These are phyloP conservation scores for Claviceps cyperi DNA, from an alignment of 2,329 filamentous ascomycete species.

Conservation along the genomic window DNA sequence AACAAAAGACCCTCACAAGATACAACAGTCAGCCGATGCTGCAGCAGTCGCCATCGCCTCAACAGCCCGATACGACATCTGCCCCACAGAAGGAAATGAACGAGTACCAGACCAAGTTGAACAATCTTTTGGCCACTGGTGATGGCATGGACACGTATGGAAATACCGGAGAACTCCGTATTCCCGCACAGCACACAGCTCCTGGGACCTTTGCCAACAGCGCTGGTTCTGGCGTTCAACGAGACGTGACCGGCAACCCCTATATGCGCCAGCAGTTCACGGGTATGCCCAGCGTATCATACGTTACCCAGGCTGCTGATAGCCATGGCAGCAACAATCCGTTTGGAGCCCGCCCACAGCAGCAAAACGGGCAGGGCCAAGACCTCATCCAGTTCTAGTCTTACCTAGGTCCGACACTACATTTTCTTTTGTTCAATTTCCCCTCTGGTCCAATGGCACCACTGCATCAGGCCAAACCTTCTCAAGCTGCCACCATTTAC, in stretches of 20 bases:
- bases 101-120: conserved; percentile 62
- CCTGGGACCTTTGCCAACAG: conserved; percentile 96
- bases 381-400: conserved; percentile 50
- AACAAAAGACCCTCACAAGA: conserved; percentile 61
- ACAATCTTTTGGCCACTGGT: conserved; percentile 69
- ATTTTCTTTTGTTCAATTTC: neutral
- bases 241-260: conserved; percentile 71
- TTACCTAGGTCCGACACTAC: neutral
- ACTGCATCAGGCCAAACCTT: neutral
- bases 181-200: conserved; percentile 90
- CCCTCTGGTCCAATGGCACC: neutral
- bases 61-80: conserved; percentile 17
- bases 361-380: conserved; percentile 35
- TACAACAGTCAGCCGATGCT: conserved; percentile 37
- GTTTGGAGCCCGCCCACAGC: conserved; percentile 37
- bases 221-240: conserved; percentile 64
- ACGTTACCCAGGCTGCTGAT: conserved; percentile 37
- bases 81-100: conserved; percentile 39
- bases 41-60: conserved; percentile 29
- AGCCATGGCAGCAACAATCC: conserved; percentile 41
- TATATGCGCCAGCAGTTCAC: conserved; percentile 78
- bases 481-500: neutral
- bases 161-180: conserved; percentile 89
- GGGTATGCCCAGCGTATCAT: conserved; percentile 50
- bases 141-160: conserved; percentile 96